Percentiles rank a stretch among this genome's conserved stretches.
phyloP scores from a whole-genome alignment of 192 early-diverging fungal species.

The Entomortierella parvispora region DNA sequence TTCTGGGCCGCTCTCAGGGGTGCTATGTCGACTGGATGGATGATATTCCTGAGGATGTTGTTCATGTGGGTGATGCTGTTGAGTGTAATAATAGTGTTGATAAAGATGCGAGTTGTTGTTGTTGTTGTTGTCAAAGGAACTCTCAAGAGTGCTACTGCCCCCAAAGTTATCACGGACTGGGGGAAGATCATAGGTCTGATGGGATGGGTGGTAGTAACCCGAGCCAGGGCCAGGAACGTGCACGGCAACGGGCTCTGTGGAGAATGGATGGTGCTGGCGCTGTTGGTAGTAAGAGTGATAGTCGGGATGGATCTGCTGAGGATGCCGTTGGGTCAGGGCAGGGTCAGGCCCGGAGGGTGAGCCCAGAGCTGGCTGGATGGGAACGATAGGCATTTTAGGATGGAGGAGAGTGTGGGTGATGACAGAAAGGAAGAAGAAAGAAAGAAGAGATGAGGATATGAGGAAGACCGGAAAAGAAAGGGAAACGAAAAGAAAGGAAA shows the following conservation, averaged over 20 bases:
- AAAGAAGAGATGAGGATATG: background rate
- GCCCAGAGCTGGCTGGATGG: background rate
- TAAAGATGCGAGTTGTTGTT: slow-evolving; percentile 14
- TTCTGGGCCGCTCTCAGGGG: background rate
- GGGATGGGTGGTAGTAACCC: background rate
- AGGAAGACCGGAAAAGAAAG: background rate
- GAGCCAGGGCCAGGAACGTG: too few species aligned
- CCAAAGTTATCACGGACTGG: slow-evolving; percentile 4
- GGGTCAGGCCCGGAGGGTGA: too few species aligned
- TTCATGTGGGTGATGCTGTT: slow-evolving; percentile 3
- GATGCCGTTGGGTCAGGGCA: background rate
- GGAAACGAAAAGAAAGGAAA: background rate
- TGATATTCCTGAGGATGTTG: background rate
- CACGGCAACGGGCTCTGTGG: background rate
- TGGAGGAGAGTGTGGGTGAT: background rate
- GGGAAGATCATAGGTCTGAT: background rate
- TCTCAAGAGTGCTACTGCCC: background rate
- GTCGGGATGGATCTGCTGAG: background rate
- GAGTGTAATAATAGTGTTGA: slow-evolving; percentile 2
- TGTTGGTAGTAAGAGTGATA: background rate
- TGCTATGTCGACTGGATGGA: background rate
- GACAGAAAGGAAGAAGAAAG: background rate
- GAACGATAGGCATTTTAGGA: background rate
- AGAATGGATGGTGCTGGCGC: background rate
- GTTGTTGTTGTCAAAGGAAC: slow-evolving; percentile 5